These are phyloP conservation scores for Hanseniaspora lindneri DNA, from an alignment of 805 yeast species.

Conservation along the genomic window DNA sequence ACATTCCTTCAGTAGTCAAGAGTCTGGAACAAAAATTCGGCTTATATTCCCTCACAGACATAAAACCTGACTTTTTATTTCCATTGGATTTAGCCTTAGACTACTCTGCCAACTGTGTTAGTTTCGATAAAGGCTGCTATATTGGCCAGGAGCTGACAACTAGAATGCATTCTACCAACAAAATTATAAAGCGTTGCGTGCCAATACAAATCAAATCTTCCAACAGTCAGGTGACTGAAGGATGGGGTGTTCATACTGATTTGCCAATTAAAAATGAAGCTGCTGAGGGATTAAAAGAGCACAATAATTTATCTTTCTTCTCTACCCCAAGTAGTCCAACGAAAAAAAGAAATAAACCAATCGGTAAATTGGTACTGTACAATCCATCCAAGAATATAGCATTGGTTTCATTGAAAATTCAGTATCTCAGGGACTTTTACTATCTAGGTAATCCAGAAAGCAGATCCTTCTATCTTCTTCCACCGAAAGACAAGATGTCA, in stretches of 20 bases:
- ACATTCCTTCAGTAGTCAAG: neutral
- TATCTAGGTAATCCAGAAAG: conserved; percentile 26
- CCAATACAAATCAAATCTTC: conserved; percentile 40
- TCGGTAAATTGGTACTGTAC: conserved; percentile 50
- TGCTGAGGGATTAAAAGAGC: neutral
- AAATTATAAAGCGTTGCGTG: conserved; percentile 67
- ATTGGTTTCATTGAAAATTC: conserved; percentile 35
- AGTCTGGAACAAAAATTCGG: neutral
- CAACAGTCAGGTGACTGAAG: conserved; percentile 14
- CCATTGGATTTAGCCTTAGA: conserved; percentile 84
- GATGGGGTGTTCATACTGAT: conserved; percentile 20
- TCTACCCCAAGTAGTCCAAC: conserved; percentile 15
- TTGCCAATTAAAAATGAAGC: neutral
- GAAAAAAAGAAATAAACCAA: conserved; percentile 34
- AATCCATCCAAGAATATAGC: conserved; percentile 57
- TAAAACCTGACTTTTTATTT: conserved; percentile 28
- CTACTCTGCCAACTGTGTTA: conserved; percentile 55
- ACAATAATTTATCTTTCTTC: neutral
- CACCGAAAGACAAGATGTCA: conserved; percentile 20
- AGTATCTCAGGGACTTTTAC: conserved; percentile 29
- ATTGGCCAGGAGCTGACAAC: conserved; percentile 93
- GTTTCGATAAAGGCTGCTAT: conserved; percentile 87
- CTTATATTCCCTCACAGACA: conserved; percentile 1
- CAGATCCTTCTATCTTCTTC: conserved; percentile 26
- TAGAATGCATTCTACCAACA: conserved; percentile 72